Evolutionary conservation across 1,139 yeast species (phyloP), one percentile per base, ranked within the genome.

Genomic region (Diutina siamensis): DNA sequence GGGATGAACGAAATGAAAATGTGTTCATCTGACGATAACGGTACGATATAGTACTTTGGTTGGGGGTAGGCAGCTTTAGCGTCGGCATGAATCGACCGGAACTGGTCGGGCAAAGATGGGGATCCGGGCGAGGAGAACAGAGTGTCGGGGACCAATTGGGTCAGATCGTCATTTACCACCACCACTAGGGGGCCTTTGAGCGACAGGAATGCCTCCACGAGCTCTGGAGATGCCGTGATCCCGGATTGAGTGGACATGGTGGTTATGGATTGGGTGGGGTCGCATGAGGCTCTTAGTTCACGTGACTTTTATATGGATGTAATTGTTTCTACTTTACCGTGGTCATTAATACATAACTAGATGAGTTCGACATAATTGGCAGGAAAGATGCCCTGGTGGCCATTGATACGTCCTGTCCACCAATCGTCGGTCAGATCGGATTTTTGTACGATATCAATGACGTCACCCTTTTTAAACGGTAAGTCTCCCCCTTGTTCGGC

Each of bases 391-490:
- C 98, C 98, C 52, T 86, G 84, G 48, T 64, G 65, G 4, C 94
- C 94, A 55, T 83, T 84, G 49, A 80, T 71, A 58, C 83, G 78
- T 18, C 98, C 98, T 0, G 96, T 88, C 98, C 98, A 92, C 98
- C 98, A 92, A 60, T 92, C 98, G 60, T 92, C 95, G 45, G 80
- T 77, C 12, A 95, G 83, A 15, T 83, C 88, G 13, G 94, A 78
- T 61, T 83, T 86, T 62, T 88, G 86, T 46, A 85, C 67, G 53
- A 92, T 83, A 41, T 86, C 83, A 55, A 92, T 85, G n/a, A 86
- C 85, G 62, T 92, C 98, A 48, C 98, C 98, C 67, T 92, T 92
- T 54, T 78, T 81, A 71, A 92, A 92, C 10, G 95, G 78, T 55
- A 92, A 72, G 61, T 92, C 98, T 2, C 97, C 97, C 36, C 72